Evolutionary conservation across 31 red algal species (phyloP).

Genomic region (Porphyra umbilicalis): DNA sequence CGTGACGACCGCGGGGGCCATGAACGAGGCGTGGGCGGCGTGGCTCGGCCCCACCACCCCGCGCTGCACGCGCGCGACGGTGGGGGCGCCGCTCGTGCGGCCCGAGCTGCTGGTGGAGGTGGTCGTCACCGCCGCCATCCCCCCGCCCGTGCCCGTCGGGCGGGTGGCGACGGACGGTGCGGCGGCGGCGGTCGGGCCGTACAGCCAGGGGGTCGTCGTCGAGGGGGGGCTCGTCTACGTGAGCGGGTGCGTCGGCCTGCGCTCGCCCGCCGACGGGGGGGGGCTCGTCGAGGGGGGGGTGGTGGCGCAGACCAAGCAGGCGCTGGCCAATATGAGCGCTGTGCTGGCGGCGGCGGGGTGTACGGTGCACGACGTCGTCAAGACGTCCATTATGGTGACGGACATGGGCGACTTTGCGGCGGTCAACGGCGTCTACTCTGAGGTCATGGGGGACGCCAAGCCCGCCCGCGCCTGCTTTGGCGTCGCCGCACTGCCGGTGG

Average conservation of each 20-base stretch:
- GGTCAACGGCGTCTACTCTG: constrained; percentile 67
- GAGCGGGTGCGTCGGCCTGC: constrained; percentile 87
- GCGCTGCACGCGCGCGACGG: constrained; percentile 5
- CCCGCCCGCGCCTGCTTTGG: constrained; percentile 79
- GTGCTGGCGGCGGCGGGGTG: constrained; percentile 64
- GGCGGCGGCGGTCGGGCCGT: constrained; percentile 87
- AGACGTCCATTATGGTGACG: constrained; percentile 80
- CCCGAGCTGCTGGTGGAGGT: constrained; percentile 32
- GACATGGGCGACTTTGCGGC: constrained; percentile 80
- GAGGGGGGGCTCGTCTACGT: constrained; percentile 76
- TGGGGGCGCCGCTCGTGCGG: constrained; percentile 12
- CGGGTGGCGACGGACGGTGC: constrained; percentile 40
- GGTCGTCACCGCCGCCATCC: constrained; percentile 17
- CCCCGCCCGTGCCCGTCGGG: constrained; percentile 20
- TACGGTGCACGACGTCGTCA: constrained; percentile 36
- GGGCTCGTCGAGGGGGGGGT: constrained; percentile 50
- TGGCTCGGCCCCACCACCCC: neutral
- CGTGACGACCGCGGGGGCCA: neutral
- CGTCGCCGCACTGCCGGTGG: constrained; percentile 71
- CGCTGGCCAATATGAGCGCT: constrained; percentile 61
- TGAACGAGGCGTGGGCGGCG: neutral
- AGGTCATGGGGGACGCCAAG: constrained; percentile 10
- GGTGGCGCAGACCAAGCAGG: constrained; percentile 74
- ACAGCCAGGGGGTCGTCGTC: constrained; percentile 72
- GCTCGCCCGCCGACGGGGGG: constrained; percentile 27